A percentile compares a stretch with the other conserved stretches of the same genome.
Conservation (phyloP, 2,329 filamentous ascomycete genomes). For the Phymatotrichopsis omnivora region DNA sequence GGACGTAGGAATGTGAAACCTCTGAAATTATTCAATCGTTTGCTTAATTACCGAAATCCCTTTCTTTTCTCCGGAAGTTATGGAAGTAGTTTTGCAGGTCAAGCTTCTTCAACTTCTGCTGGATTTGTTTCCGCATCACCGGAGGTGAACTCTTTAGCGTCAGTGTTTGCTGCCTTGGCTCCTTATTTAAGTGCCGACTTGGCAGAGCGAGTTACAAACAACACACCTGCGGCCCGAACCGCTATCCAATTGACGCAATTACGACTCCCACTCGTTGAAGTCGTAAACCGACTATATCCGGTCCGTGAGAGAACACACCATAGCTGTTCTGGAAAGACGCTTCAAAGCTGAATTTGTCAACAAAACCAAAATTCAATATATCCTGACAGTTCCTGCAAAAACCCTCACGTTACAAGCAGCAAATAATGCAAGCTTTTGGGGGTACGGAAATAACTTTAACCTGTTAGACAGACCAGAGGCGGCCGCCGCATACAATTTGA, state of each 20-base stretch:
- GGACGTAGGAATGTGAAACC: too few species aligned
- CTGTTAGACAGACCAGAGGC: slow-evolving; percentile 31
- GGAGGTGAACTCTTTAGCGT: slow-evolving; percentile 1
- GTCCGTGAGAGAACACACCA: slow-evolving; percentile 8
- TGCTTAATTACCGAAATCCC: slow-evolving; percentile 30
- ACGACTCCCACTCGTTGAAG: slow-evolving; percentile 12
- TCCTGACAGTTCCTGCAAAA: slow-evolving; percentile 73
- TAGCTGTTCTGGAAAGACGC: slow-evolving; percentile 3
- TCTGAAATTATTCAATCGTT: slow-evolving; percentile 46
- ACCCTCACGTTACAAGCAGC: slow-evolving; percentile 70
- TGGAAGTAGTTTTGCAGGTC: too few species aligned
- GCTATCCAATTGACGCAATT: too few species aligned
- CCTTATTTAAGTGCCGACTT: too few species aligned
- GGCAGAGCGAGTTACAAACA: neutral
- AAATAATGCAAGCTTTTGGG: slow-evolving; percentile 68
- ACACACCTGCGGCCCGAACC: neutral
- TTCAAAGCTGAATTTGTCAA: slow-evolving; percentile 20
- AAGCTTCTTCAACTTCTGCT: too few species aligned
- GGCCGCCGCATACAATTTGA: slow-evolving; percentile 26
- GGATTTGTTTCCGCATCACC: too few species aligned
- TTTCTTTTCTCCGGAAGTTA: too few species aligned
- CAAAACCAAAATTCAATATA: slow-evolving; percentile 45
- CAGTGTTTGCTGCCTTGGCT: too few species aligned
- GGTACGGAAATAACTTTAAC: slow-evolving; percentile 21
- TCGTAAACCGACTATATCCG: slow-evolving; percentile 17